These are phyloP conservation scores for Cladosporium sp. DNA, from an alignment of 2,329 filamentous ascomycete genomes.

Conservation along the genomic window DNA sequence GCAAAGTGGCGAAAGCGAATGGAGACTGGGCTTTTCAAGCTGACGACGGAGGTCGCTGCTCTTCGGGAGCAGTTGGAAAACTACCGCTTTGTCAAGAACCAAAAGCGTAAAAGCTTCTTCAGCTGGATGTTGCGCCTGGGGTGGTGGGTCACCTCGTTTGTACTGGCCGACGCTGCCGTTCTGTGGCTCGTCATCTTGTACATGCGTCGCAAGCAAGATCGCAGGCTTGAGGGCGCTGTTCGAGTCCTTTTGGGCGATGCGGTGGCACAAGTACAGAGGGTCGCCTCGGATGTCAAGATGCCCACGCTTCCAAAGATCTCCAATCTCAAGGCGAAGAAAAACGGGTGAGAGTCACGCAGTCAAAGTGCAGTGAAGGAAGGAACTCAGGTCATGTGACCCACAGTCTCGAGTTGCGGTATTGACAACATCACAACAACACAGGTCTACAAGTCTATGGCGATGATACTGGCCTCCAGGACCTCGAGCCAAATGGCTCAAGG, in stretches of 20 bases:
- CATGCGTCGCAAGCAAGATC: constrained; percentile 68
- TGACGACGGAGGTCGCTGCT: constrained; percentile 89
- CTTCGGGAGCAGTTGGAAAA: constrained; percentile 84
- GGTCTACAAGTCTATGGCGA: too few species aligned
- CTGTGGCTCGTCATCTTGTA: constrained; percentile 64
- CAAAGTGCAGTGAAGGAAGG: not conserved
- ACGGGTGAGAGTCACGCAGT: not conserved
- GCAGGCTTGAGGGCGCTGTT: constrained; percentile 69
- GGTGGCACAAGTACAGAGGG: constrained; percentile 33
- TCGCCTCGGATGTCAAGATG: constrained; percentile 31
- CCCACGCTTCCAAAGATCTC: constrained; percentile 24
- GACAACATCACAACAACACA: too few species aligned
- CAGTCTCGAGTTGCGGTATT: too few species aligned
- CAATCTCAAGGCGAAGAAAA: constrained; percentile 16
- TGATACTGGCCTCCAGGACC: not conserved
- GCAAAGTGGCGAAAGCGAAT: constrained; percentile 74
- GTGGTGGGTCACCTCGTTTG: constrained; percentile 67
- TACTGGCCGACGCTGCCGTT: constrained; percentile 66
- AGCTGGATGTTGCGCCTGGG: constrained; percentile 68
- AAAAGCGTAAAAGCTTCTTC: constrained; percentile 59
- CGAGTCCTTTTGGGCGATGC: constrained; percentile 56
- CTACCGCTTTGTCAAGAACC: constrained; percentile 65
- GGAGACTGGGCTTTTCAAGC: constrained; percentile 78
- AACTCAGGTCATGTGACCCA: too few species aligned
- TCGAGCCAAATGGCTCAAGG: not conserved